A percentile compares a stretch with the other conserved stretches of the same genome.
phyloP scores from a whole-genome alignment of 352 stramenopile genomes.

The Phytopythium kandeliae region DNA sequence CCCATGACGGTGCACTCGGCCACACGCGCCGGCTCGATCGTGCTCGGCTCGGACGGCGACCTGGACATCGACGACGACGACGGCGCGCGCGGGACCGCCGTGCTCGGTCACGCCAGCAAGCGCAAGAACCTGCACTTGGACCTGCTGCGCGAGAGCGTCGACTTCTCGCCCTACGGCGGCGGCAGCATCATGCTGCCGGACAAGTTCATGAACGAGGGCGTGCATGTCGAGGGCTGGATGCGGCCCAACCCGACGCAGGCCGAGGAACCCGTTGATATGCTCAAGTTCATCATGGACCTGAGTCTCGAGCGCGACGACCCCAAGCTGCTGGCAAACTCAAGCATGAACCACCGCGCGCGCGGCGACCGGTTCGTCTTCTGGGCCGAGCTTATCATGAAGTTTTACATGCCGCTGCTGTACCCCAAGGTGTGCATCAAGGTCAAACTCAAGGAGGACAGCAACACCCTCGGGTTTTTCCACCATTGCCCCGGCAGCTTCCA shows the following conservation, averaged over 20 bases:
- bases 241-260: conserved; percentile 69
- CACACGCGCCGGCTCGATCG: conserved; percentile 28
- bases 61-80: conserved; percentile 43
- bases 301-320: conserved; percentile 73
- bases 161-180: conserved; percentile 83
- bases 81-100: conserved; percentile 31
- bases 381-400: conserved; percentile 85
- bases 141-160: conserved; percentile 71
- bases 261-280: conserved; percentile 85
- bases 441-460: conserved; percentile 78
- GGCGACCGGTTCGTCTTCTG: conserved; percentile 82
- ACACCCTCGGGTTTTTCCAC: conserved; percentile 82
- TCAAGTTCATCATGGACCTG: conserved; percentile 88
- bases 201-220: conserved; percentile 78
- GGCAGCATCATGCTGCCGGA: conserved; percentile 75
- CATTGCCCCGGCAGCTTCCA: conserved; percentile 85
- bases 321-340: conserved; percentile 30
- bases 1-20: conserved; percentile 22
- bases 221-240: conserved; percentile 85
- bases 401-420: conserved; percentile 87
- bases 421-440: conserved; percentile 83
- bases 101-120: conserved; percentile 23
- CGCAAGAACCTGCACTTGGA: conserved; percentile 73
- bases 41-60: conserved; percentile 34
- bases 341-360: conserved; percentile 37